Base-by-base conservation (phyloP, 805 yeast genomes). In the Candida qinlingensis region DNA sequence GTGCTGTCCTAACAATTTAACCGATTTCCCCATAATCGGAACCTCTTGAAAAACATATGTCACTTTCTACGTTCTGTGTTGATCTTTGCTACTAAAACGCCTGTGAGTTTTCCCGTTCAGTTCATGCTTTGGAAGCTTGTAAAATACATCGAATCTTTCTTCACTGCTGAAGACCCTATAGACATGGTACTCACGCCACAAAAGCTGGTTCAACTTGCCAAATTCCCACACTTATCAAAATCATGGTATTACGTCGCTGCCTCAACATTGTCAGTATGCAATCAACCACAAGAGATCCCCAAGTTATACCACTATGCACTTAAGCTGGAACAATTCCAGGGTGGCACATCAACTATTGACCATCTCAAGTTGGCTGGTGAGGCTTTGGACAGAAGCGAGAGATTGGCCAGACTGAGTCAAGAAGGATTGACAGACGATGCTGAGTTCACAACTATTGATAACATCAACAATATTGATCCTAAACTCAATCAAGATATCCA, bases 181-280 rank as follows among this genome's bases (percentile, higher is more conserved):
- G 34, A 19, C 6, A 54, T 61, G 57, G 58, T 74, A 2, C 61
- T 83, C 7, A 81, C 81, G 0, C 72, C 86, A 1, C 77, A 75
- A 48, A 67, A 87, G 49, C 68, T 85, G n/a, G 71, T 71, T 0
- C 65, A 66, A 47, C 64, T 85, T 31, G 77, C 85, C 1, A 63
- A 72, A 37, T 79, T 79, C 61, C 84, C 87, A 1, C 65, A 65
- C 9, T 72, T 88, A 30, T 67, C 72, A 39, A 69, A 73, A 53
- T 61, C 77, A 26, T 91, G 97, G 97, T 87, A 83, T 61, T 68
- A 81, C 37, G 69, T 89, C 25, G 92, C 96, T 0, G 86, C 94
- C 7, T 86, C 92, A 0, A 79, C 95, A 8, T 73, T 90, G 43
- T 79, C 92, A 2, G 90, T 84, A 6, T 83, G 92, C 58, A 91